Evolutionary conservation across 176 grass and related monocot genomes (phyloP).

Genomic region (Musa schizocarpa): DNA sequence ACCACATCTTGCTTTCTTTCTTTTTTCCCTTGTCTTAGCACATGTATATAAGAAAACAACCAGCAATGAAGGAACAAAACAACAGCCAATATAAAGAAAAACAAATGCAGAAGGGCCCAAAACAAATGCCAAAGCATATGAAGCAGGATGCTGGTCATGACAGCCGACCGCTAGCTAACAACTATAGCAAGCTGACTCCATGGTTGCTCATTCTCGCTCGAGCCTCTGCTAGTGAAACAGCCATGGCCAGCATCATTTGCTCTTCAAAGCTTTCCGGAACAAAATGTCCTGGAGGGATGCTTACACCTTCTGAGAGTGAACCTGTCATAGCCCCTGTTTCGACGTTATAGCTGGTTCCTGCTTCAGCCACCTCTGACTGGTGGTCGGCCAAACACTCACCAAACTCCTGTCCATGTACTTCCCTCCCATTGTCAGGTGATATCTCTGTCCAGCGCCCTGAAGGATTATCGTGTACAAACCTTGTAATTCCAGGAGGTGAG

Average conservation of each 20-base stretch:
- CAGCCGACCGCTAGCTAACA: too few relatives aligned
- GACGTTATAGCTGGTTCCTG: constrained; percentile 28
- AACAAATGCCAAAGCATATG: too few relatives aligned
- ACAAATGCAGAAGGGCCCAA: too few relatives aligned
- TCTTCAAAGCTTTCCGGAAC: constrained; percentile 84
- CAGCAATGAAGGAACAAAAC: too few relatives aligned
- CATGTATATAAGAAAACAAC: too few relatives aligned
- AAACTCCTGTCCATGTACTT: constrained; percentile 22
- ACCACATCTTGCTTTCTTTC: too few relatives aligned
- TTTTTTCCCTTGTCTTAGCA: too few relatives aligned
- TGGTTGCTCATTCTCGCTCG: constrained; percentile 29
- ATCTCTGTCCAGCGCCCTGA: constrained; percentile 24
- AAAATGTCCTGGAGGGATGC: constrained; percentile 19
- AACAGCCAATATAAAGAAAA: too few relatives aligned
- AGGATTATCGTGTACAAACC: constrained; percentile 22
- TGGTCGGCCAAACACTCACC: constrained; percentile 34
- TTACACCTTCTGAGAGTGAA: constrained; percentile 17
- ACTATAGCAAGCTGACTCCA: constrained; percentile 28
- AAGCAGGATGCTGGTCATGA: too few relatives aligned
- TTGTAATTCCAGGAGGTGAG: constrained; percentile 25
- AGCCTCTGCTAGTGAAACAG: constrained; percentile 62
- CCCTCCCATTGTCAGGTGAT: constrained; percentile 24
- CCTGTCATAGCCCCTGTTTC: constrained; percentile 25
- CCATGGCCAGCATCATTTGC: constrained; percentile 86
- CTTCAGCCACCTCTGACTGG: constrained; percentile 35